Evolutionary conservation across 495 filamentous ascomycete genomes (phyloP).

Genomic region (Neurospora sp.): DNA sequence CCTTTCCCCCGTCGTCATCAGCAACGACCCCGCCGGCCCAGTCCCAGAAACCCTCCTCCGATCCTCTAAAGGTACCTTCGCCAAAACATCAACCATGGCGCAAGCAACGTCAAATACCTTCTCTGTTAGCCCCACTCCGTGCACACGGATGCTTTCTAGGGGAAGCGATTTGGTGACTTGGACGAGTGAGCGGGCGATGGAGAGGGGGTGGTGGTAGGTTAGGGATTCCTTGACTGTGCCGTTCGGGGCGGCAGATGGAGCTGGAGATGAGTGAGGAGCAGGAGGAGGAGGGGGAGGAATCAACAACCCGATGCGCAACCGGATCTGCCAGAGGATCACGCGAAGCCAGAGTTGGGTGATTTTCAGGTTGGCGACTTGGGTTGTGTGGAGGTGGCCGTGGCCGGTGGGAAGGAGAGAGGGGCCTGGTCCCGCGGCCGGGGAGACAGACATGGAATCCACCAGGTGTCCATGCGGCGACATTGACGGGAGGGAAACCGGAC

Average conservation of each 20-base stretch:
- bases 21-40: neutral
- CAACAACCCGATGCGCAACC: slow-evolving; percentile 25
- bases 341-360: slow-evolving; percentile 69
- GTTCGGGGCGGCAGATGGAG: too few relatives aligned
- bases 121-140: slow-evolving; percentile 51
- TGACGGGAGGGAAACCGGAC: neutral
- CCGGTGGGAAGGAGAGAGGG: neutral
- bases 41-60: slow-evolving; percentile 8
- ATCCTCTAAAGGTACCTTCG: slow-evolving; percentile 12
- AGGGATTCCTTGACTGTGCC: neutral
- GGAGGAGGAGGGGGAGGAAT: neutral
- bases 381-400: slow-evolving; percentile 50
- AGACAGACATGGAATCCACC: slow-evolving; percentile 4
- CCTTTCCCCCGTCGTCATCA: neutral
- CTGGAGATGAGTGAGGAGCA: too few relatives aligned
- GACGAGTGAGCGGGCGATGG: slow-evolving; percentile 46
- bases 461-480: slow-evolving; percentile 15
- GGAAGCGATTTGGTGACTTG: slow-evolving; percentile 43
- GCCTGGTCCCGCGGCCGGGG: too few relatives aligned
- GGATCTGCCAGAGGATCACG: slow-evolving; percentile 62
- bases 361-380: slow-evolving; percentile 59
- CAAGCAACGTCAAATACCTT: slow-evolving; percentile 50
- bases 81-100: slow-evolving; percentile 45
- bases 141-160: slow-evolving; percentile 45
- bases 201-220: slow-evolving; percentile 43